Conservation (phyloP, 345 rosid species). For the Populus nigra region DNA sequence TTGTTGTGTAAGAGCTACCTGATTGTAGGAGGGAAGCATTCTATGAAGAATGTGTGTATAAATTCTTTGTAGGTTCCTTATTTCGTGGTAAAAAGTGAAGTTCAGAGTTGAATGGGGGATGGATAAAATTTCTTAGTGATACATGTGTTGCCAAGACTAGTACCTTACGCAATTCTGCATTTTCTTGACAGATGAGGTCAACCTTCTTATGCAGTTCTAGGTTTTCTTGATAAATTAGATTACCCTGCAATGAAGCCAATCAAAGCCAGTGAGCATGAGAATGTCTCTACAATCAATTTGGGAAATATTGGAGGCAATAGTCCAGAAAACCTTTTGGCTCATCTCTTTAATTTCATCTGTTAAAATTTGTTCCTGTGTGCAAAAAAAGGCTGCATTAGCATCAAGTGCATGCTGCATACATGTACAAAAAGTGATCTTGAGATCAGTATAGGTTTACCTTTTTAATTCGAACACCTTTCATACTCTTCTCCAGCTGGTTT, state of each 20-base stretch:
- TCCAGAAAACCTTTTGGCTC: conserved; percentile 48
- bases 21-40: not conserved
- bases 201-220: conserved; percentile 47
- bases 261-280: conserved; percentile 1
- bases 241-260: conserved; percentile 45
- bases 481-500: conserved; percentile 64
- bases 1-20: not conserved
- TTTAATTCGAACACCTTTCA: conserved; percentile 55
- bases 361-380: conserved; percentile 55
- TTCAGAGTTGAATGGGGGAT: not conserved
- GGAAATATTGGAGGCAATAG: conserved; percentile 1
- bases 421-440: not conserved
- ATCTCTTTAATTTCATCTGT: conserved; percentile 57
- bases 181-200: conserved; percentile 46
- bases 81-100: not conserved
- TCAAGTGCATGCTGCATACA: not conserved
- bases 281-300: not conserved
- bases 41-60: not conserved
- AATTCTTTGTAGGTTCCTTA: not conserved
- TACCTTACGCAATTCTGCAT: conserved; percentile 60
- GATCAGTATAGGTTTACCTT: conserved; percentile 40
- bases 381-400: not conserved
- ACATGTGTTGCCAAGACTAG: not conserved
- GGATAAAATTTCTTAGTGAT: not conserved
- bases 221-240: conserved; percentile 56